Conservation (phyloP, 2,329 filamentous ascomycete genomes). For the Neonectria hederae region DNA sequence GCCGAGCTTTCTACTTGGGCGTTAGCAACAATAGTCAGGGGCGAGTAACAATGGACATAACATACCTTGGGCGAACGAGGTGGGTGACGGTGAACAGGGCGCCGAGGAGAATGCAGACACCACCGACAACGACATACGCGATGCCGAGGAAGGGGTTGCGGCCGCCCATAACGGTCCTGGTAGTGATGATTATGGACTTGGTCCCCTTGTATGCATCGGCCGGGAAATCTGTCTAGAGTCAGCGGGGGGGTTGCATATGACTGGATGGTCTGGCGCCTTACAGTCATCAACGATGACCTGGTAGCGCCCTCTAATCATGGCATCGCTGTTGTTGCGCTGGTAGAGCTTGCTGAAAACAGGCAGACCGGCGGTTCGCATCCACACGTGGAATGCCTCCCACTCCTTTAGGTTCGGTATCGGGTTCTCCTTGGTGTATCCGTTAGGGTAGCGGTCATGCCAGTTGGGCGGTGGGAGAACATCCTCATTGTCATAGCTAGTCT, state of each 20-base stretch:
- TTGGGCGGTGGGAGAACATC: conserved; percentile 86
- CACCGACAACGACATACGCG: conserved; percentile 92
- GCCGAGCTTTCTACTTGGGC: conserved; percentile 81
- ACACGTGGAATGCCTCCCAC: conserved; percentile 92
- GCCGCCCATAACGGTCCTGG: conserved; percentile 91
- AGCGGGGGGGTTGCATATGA: conserved; percentile 19
- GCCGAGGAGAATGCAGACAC: conserved; percentile 89
- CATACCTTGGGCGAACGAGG: conserved; percentile 87
- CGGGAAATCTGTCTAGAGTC: conserved; percentile 73
- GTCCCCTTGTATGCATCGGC: conserved; percentile 82
- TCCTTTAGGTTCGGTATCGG: conserved; percentile 77
- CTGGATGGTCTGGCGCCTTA: conserved; percentile 59
- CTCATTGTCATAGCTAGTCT: conserved; percentile 69
- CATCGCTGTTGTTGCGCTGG: conserved; percentile 77
- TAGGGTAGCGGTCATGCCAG: conserved; percentile 77
- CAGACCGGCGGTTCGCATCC: conserved; percentile 97
- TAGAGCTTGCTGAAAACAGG: conserved; percentile 96
- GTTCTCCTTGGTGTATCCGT: conserved; percentile 72
- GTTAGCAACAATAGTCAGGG: conserved; percentile 13
- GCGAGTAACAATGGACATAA: conserved; percentile 25
- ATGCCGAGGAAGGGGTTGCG: conserved; percentile 97
- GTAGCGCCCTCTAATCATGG: conserved; percentile 78
- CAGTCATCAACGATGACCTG: conserved; percentile 79
- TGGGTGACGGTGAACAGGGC: conserved; percentile 89
- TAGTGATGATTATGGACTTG: conserved; percentile 90